These are phyloP conservation scores for Tolypocladium ovalisporum DNA, from an alignment of 2,329 filamentous ascomycete genomes.

Conservation along the genomic window DNA sequence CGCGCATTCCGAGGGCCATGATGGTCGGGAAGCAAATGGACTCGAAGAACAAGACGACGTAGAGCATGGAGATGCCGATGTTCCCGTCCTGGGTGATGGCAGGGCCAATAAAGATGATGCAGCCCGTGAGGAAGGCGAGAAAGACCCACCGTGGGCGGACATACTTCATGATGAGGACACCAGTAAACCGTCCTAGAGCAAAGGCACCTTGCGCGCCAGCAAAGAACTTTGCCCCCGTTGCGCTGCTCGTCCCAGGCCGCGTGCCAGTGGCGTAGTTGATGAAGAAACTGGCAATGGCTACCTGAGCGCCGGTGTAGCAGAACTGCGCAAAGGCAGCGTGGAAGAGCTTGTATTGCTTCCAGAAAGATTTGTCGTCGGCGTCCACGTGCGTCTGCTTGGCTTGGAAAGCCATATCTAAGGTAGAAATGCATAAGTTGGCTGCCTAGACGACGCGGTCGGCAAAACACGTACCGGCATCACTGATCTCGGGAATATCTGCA, in stretches of 20 bases:
- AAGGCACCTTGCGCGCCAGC: conserved; percentile 67
- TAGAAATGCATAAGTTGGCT: conserved; percentile 2
- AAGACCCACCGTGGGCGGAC: conserved; percentile 58
- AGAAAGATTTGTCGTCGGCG: conserved; percentile 49
- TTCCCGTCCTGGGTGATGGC: conserved; percentile 35
- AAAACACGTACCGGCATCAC: conserved; percentile 27
- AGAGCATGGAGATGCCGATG: conserved; percentile 49
- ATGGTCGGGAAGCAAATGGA: conserved; percentile 75
- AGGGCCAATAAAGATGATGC: conserved; percentile 50
- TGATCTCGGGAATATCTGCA: conserved; percentile 60
- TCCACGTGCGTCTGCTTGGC: conserved; percentile 41
- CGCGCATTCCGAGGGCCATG: conserved; percentile 65
- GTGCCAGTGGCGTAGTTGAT: conserved; percentile 63
- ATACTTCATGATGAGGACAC: conserved; percentile 55
- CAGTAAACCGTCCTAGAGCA: conserved; percentile 60
- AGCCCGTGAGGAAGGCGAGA: conserved; percentile 50
- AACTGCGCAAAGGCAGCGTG: conserved; percentile 69
- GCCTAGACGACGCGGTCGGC: too few relatives aligned
- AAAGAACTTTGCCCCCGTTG: conserved; percentile 54
- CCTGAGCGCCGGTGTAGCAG: conserved; percentile 65
- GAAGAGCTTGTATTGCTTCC: conserved; percentile 65
- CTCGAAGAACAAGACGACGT: conserved; percentile 66
- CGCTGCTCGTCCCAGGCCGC: conserved; percentile 35
- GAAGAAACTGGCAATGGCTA: conserved; percentile 56
- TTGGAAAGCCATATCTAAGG: conserved; percentile 52